phyloP scores from a whole-genome alignment of 345 rosid species.

The Aquilaria malaccensis region DNA sequence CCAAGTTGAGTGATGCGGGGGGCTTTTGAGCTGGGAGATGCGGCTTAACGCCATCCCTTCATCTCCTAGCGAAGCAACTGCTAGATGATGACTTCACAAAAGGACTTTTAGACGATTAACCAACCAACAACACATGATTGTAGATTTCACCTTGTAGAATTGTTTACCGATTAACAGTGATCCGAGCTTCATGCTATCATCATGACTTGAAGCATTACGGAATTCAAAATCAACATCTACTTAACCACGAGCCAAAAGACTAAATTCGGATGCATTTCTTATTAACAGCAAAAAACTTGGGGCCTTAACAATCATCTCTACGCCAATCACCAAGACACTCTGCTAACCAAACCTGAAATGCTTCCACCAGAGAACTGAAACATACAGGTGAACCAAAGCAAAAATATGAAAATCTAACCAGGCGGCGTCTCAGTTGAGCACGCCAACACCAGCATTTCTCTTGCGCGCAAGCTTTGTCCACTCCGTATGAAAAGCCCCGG shows the following conservation, averaged over 20 bases:
- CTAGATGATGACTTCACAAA: no score
- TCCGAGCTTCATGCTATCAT: neutral
- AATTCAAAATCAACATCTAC: neutral
- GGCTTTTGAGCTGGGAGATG: no score
- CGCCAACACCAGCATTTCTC: conserved; percentile 36
- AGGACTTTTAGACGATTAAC: no score
- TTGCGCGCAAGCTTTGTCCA: conserved; percentile 85
- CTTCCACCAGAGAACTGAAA: conserved; percentile 15
- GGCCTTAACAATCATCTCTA: conserved; percentile 22
- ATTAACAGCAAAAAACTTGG: conserved; percentile 29
- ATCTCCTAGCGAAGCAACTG: no score
- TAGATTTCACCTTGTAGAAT: neutral
- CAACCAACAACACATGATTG: no score
- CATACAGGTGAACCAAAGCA: conserved; percentile 12
- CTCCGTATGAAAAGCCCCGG: conserved; percentile 78
- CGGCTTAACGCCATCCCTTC: no score
- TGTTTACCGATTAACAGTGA: neutral
- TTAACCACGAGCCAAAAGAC: no score
- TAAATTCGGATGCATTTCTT: conserved; percentile 38
- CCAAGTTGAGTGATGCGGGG: no score
- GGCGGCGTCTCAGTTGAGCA: conserved; percentile 38
- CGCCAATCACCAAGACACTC: conserved; percentile 20
- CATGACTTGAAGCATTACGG: no score
- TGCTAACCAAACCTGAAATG: conserved; percentile 18
- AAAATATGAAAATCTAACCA: conserved; percentile 1